Base-by-base conservation (phyloP, 495 filamentous ascomycete species). In the Bacidia rubella region DNA sequence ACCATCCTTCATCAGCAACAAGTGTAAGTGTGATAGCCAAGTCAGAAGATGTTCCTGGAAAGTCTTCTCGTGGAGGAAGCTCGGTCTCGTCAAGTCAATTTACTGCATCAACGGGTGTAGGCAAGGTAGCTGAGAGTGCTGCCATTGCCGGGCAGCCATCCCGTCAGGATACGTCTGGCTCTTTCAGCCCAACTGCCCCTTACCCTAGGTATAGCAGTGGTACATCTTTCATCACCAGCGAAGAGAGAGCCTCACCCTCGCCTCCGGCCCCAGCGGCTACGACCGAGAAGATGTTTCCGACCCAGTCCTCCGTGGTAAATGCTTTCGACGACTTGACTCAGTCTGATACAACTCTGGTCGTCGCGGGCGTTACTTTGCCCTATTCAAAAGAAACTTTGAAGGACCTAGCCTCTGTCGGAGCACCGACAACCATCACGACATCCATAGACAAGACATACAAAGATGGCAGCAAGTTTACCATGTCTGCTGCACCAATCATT, bases 351-450 rank as follows among this genome's bases (percentile, higher is more conserved):
- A 45, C 32, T 5, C 1, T 47, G 7, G 17, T 53, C 11, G 22
- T 15, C 22, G 40, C 21, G 11, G 51, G 54, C n/a, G 11, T 15
- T n/a, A 45, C 24, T 3, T 23, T 56, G 1, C 24, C n/a, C 15
- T 56, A 56, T 27, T 45, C 52, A 2, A 56, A 24, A 39, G 12
- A 20, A 23, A 56, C 49, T 17, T 45, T 56, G 20, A 21, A n/a
- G 1, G 25, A 45, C 26, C 20, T 56, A 15, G 15, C 40, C 23
- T 23, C 49, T 15, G 53, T 56, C 41, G 41, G 49, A n/a, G 41
- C 38, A 20, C 51, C 39, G 19, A 54, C 39, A 10, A 56, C 54
- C 22, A 38, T 56, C 3, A 56, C 54, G 12, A 56, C 49, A 9
- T 19, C 47, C 12, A 29, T 53, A 15, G 17, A 46, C n/a, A 19